phyloP scores from a whole-genome alignment of 768 basidiomycete species.

The Boletus fagicola region DNA sequence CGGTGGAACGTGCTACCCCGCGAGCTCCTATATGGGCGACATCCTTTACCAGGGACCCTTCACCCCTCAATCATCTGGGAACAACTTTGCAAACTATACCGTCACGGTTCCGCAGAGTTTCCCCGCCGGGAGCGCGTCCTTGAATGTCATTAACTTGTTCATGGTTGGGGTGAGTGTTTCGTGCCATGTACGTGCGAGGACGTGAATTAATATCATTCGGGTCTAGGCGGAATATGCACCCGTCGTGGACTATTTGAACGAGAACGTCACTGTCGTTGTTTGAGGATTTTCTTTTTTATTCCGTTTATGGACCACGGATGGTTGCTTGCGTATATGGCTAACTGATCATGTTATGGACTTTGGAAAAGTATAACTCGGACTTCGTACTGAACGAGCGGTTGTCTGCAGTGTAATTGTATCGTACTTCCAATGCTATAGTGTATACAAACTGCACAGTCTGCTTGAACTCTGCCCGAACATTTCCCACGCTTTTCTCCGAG shows the following conservation, averaged over 20 bases:
- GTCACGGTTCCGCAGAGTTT: conserved; percentile 29
- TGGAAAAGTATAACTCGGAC: background rate
- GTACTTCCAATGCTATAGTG: background rate
- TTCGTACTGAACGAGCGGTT: background rate
- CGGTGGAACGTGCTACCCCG: conserved; percentile 21
- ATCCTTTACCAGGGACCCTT: conserved; percentile 38
- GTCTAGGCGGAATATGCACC: conserved; percentile 13
- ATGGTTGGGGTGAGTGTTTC: conserved; percentile 40
- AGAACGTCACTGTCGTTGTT: conserved; percentile 16
- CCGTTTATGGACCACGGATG: background rate
- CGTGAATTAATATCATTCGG: background rate
- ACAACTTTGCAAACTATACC: conserved; percentile 33
- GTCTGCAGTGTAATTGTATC: background rate
- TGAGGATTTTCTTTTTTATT: background rate
- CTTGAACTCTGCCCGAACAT: background rate
- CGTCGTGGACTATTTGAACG: conserved; percentile 23
- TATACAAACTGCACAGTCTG: background rate
- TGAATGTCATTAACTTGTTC: conserved; percentile 38
- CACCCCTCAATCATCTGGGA: conserved; percentile 16
- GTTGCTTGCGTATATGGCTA: background rate
- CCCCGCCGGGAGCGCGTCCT: conserved; percentile 31
- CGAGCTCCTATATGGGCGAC: conserved; percentile 27
- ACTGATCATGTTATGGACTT: background rate
- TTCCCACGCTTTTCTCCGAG: conserved; percentile 22
- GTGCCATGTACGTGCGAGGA: background rate